These are phyloP conservation scores for Cerioporus squamosus DNA, from an alignment of 1,284 basidiomycete species.

Conservation along the genomic window DNA sequence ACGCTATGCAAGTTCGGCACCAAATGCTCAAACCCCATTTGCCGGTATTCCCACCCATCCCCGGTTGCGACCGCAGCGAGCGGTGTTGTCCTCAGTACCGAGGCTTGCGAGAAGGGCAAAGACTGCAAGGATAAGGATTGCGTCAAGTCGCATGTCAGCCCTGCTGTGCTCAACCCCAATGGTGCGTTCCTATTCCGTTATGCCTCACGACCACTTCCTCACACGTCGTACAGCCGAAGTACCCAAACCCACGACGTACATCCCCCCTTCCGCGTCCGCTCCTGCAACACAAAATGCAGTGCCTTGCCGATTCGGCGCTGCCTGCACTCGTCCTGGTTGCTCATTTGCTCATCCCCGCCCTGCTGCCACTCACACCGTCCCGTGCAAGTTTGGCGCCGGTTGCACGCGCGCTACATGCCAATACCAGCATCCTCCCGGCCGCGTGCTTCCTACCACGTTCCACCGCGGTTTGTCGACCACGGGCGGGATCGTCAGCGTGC, in stretches of 20 bases:
- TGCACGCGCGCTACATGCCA: conserved; percentile 79
- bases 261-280: conserved; percentile 27
- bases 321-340: conserved; percentile 78
- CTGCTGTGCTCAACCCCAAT: conserved; percentile 70
- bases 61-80: conserved; percentile 90
- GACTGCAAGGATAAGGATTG: conserved; percentile 92
- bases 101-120: conserved; percentile 84
- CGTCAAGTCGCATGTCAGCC: conserved; percentile 86
- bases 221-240: conserved; percentile 40
- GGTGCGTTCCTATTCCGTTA: conserved; percentile 43
- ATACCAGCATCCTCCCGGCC: conserved; percentile 81
- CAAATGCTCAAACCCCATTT: conserved; percentile 88
- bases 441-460: conserved; percentile 76
- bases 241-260: conserved; percentile 40
- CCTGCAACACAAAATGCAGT: conserved; percentile 35
- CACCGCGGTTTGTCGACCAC: conserved; percentile 71
- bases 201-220: background rate
- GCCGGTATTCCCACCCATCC: conserved; percentile 89
- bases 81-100: conserved; percentile 91
- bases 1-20: conserved; percentile 89
- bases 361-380: conserved; percentile 40
- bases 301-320: conserved; percentile 75
- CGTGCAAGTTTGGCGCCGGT: conserved; percentile 76
- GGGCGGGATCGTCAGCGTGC: conserved; percentile 61
- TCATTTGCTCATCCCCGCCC: conserved; percentile 63